phyloP scores from a whole-genome alignment of 2,329 filamentous ascomycete genomes.

The Aureobasidium sp. region DNA sequence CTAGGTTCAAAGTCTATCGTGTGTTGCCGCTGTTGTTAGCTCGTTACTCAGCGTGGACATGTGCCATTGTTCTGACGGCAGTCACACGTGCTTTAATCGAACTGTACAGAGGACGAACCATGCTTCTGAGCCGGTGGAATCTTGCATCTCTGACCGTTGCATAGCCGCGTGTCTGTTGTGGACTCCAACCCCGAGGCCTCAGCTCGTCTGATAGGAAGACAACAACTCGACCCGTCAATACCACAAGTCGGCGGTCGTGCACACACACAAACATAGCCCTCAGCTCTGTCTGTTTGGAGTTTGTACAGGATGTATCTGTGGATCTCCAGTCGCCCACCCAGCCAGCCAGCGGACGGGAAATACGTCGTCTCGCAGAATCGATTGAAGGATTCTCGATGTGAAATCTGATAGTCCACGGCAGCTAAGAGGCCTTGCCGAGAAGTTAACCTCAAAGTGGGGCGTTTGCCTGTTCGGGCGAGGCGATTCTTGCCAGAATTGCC shows the following conservation, averaged over 20 bases:
- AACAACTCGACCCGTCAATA: not conserved
- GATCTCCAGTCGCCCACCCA: not conserved
- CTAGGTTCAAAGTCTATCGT: not conserved
- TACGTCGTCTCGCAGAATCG: not conserved
- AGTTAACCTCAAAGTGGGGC: not conserved
- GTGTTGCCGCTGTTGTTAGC: not conserved
- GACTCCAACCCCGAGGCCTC: not conserved
- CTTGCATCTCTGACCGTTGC: not conserved
- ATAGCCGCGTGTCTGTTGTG: not conserved
- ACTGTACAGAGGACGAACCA: not conserved
- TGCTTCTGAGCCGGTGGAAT: not conserved
- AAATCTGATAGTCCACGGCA: constrained; percentile 2
- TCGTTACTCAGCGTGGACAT: not conserved
- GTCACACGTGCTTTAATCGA: not conserved
- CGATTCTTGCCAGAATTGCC: not conserved
- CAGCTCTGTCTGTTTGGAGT: not conserved
- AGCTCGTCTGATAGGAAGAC: not conserved
- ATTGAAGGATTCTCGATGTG: not conserved
- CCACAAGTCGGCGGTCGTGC: not conserved
- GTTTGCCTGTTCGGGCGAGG: not conserved
- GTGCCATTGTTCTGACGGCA: not conserved
- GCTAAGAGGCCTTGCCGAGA: not conserved
- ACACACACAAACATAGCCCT: not conserved
- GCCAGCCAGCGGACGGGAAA: not conserved
- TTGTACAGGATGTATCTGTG: not conserved